phyloP scores from a whole-genome alignment of 331 rosid species.

The Pyrus hybrid region DNA sequence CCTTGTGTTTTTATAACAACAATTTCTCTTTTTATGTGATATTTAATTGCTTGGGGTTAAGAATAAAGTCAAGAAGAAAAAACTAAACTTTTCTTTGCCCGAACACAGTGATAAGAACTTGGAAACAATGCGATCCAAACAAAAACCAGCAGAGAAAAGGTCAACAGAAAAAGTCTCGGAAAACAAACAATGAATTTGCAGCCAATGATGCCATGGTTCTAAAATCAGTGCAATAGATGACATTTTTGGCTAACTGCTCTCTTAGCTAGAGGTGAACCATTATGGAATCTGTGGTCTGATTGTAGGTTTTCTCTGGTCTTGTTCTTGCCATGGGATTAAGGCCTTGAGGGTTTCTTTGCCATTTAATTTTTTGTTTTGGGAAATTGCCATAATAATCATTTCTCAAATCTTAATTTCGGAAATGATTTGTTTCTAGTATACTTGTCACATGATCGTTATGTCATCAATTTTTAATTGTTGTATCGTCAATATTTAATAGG shows the following conservation, averaged over 20 bases:
- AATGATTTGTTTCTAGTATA: no score
- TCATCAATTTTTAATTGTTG: no score
- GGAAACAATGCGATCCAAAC: slow-evolving; percentile 27
- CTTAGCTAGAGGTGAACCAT: slow-evolving; percentile 41
- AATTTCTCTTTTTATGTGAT: no score
- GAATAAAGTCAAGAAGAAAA: no score
- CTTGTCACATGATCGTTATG: no score
- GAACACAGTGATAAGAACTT: slow-evolving; percentile 28
- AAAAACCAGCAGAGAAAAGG: slow-evolving; percentile 42
- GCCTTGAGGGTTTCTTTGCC: not conserved
- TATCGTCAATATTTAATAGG: no score
- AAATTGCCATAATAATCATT: no score
- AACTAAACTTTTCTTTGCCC: not conserved
- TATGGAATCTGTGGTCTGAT: slow-evolving; percentile 29
- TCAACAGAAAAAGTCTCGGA: slow-evolving; percentile 35
- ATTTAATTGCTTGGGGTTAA: no score
- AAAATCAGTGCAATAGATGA: no score
- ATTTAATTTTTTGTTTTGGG: not conserved
- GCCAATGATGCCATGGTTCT: slow-evolving; percentile 12
- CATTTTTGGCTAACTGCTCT: slow-evolving; percentile 39
- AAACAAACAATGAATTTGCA: slow-evolving; percentile 45
- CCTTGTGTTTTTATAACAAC: no score
- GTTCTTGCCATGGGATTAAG: not conserved
- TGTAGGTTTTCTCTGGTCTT: slow-evolving; percentile 13
- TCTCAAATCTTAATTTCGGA: no score